phyloP scores from a whole-genome alignment of 495 filamentous ascomycete genomes.

The Xylaria sp. region DNA sequence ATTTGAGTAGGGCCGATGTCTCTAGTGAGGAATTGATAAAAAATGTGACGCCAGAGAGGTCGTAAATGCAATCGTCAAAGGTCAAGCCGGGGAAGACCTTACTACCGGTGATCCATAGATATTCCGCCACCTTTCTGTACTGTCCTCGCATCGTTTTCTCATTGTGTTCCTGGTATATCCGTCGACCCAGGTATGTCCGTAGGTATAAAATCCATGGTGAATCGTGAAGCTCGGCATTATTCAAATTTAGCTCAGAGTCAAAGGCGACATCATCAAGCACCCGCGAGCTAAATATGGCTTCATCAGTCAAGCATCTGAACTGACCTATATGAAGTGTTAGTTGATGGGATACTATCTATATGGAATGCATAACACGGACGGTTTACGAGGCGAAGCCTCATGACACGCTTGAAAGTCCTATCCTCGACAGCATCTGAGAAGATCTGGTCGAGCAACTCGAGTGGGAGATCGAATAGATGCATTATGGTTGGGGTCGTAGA shows the following conservation, averaged over 20 bases:
- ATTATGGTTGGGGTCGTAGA: neutral
- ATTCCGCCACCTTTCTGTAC: conserved; percentile 29
- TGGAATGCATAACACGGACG: conserved; percentile 10
- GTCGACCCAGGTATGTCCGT: conserved; percentile 20
- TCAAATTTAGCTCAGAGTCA: conserved; percentile 20
- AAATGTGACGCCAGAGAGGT: conserved; percentile 22
- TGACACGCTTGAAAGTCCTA: conserved; percentile 29
- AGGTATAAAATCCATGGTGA: conserved; percentile 27
- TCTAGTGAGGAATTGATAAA: conserved; percentile 29
- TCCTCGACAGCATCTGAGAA: conserved; percentile 29
- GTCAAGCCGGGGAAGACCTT: conserved; percentile 24
- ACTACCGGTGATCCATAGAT: conserved; percentile 24
- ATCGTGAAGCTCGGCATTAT: conserved; percentile 24
- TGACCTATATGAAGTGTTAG: conserved; percentile 22
- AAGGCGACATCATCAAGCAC: conserved; percentile 27
- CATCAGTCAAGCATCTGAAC: conserved; percentile 27
- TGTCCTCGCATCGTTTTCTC: conserved; percentile 27
- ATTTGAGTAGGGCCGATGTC: conserved; percentile 22
- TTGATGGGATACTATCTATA: neutral
- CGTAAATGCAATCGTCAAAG: conserved; percentile 23
- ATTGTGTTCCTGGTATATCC: conserved; percentile 25
- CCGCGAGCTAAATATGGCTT: conserved; percentile 28
- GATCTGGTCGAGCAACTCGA: conserved; percentile 30
- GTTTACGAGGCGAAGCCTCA: conserved; percentile 29
- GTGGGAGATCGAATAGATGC: conserved; percentile 26